Evolutionary conservation across 2,329 filamentous ascomycete species (phyloP), one percentile per base, ranked within the genome.

Genomic region (Cladophialophora psammophila): DNA sequence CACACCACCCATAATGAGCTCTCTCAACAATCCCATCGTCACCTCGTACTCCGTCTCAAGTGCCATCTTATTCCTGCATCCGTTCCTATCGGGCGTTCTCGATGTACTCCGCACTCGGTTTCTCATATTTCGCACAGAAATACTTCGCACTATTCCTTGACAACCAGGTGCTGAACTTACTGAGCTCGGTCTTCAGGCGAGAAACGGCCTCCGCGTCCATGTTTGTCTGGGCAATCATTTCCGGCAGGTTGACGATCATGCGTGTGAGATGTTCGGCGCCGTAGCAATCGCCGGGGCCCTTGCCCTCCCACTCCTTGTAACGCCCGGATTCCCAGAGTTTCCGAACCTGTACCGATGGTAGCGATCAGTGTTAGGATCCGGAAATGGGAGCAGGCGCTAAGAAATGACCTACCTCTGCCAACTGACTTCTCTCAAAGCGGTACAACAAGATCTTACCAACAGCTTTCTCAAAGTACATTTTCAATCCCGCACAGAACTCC

Each of bases 161-260:
- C 63, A 99, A 84, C 93, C 94, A 99, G 62, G 88, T 85, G 10
- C 90, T 92, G 79, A 99, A 90, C 79, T 93, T 94, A 72, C 88
- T 86, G 15, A 99, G 85, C 78, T 99, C 95, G 74, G 97, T 93
- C 12, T 93, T 90, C 32, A 98, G 87, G 55, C 93, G 91, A 69
- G 90, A 91, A 50, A 97, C 92, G 2, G 93, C 94, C 77, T 96
- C 93, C 61, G 90, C 85, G 75, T 98, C 95, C 93, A 99, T 97
- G 80, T 98, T 98, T 60, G 95, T 99, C 78, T 99, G 95, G 3
- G 94, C 94, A 31, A 61, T 53, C 59, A 61, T 61, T 26, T 61
- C 59, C 12, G 59, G 59, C 9, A 61, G 59, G 13, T 61, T 61
- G 48, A 61, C 93, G 48, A 99, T 89, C 20, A 99, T 85, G 66